Conservation (phyloP, 1,284 basidiomycete genomes). For the Cutaneotrichosporon mucoides region DNA sequence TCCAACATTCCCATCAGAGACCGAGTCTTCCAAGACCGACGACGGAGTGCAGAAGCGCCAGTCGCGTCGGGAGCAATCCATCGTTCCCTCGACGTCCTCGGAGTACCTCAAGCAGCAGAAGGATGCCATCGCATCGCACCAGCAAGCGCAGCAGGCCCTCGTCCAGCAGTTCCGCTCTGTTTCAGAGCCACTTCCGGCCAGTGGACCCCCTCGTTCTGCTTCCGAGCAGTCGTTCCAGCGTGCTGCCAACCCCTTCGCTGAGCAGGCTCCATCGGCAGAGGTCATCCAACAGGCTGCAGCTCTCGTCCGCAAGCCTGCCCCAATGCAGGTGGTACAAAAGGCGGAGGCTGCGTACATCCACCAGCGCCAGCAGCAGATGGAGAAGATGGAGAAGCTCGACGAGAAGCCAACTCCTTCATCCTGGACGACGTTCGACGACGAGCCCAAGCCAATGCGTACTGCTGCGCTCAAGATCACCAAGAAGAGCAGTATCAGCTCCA, state of each 20-base stretch:
- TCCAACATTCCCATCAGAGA: not conserved
- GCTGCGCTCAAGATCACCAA: not conserved
- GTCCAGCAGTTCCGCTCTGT: not conserved
- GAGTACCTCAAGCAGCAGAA: slow-evolving; percentile 1
- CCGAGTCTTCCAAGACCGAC: not conserved
- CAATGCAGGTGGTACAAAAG: slow-evolving; percentile 1
- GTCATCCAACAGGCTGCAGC: slow-evolving; percentile 2
- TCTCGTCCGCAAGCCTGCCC: slow-evolving; percentile 2
- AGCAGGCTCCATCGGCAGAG: not conserved
- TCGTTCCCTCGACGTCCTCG: not conserved
- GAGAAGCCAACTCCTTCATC: not conserved
- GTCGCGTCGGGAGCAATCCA: not conserved
- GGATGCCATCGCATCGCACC: not conserved
- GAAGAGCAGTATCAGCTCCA: not conserved
- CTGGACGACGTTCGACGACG: not conserved
- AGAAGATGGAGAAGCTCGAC: slow-evolving; percentile 1
- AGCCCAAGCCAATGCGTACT: not conserved
- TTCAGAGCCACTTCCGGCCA: not conserved
- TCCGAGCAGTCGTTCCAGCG: slow-evolving; percentile 5
- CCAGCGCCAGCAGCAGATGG: not conserved
- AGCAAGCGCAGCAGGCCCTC: not conserved
- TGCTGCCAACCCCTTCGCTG: slow-evolving; percentile 1
- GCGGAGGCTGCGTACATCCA: slow-evolving; percentile 1
- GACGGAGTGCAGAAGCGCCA: not conserved
- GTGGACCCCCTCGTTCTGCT: not conserved